Conservation (phyloP, 352 stramenopile genomes). For the Pythium biforme region DNA sequence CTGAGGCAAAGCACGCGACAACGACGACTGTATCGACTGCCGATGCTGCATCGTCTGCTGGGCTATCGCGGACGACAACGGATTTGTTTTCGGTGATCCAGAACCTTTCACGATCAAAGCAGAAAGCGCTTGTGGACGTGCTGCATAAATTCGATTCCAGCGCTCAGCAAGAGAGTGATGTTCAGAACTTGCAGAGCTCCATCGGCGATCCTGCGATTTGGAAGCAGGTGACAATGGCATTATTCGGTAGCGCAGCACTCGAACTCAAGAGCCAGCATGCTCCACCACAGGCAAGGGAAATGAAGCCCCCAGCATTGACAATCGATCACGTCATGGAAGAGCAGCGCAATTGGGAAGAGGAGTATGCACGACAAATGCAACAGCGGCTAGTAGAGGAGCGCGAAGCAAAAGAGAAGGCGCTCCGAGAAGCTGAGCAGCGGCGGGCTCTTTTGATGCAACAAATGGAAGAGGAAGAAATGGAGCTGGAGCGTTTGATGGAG, state of each 20-base stretch:
- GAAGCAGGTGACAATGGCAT: conserved; percentile 54
- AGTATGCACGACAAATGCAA: conserved; percentile 56
- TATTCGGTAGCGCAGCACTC: conserved; percentile 17
- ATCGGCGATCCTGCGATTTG: conserved; percentile 76
- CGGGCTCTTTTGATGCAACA: conserved; percentile 57
- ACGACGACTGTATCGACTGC: not conserved
- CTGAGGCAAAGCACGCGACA: conserved; percentile 11
- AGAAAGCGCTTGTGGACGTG: conserved; percentile 55
- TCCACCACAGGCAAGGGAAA: not conserved
- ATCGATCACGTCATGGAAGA: conserved; percentile 46
- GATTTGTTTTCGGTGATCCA: conserved; percentile 69
- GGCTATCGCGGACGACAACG: conserved; percentile 48
- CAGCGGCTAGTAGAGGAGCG: conserved; percentile 41
- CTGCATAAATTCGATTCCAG: conserved; percentile 64
- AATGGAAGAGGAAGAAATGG: conserved; percentile 70
- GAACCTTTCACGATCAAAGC: conserved; percentile 66
- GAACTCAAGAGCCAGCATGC: conserved; percentile 4
- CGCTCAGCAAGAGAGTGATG: conserved; percentile 47
- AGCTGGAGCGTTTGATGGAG: conserved; percentile 68
- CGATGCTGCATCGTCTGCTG: conserved; percentile 11
- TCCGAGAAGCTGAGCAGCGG: conserved; percentile 53
- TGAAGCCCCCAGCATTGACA: conserved; percentile 19
- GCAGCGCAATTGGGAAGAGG: conserved; percentile 59
- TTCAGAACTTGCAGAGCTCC: conserved; percentile 51
- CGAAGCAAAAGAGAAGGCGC: conserved; percentile 44